Base-by-base conservation (phyloP, 805 yeast genomes). In the Zygotorulaspora chibaensis region DNA sequence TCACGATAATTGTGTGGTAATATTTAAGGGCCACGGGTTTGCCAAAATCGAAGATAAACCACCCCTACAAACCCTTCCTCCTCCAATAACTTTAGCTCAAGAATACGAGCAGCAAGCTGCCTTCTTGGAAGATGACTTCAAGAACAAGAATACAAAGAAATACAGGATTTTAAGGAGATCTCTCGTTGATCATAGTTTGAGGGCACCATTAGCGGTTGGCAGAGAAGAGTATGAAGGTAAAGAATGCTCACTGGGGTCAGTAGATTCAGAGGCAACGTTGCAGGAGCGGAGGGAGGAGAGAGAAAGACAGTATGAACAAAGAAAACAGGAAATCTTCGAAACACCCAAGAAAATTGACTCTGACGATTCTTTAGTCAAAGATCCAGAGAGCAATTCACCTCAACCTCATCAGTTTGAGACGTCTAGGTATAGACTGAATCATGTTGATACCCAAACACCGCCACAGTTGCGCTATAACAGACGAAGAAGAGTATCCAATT, bases 1-100 rank as follows among this genome's bases (percentile, higher is more conserved):
- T 26, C 80, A 75, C 48, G 80, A 80, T 8, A 67, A 68, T 41
- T 73, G 80, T 17, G 68, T 73, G 18, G 60, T 71, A 5, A 67
- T 73, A 8, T 73, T 59, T 62, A 73, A 73, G 52, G 66, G 59
- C 36, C 53, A 62, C 38, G 57, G 57, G 6, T 63, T 55, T 29
- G 43, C 42, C 26, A 46, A 50, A 6, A 35, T 26, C 12, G 48
- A 45, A 2, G 46, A 43, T 23, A 43, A 46, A 33, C 49, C 52
- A 2, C 42, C 60, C 18, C 34, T 61, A 17, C 63, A 58, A 35
- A 13, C 36, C 5, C 36, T 17, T 13, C 16, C 20, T 4, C 12
- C 16, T 13, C 12, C 11, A 5, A n/a, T 16, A 33, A 5, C 12
- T 13, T 5, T 13, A 4, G 20, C 16, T 11, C 16, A 33, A 10